Evolutionary conservation across 1,139 yeast species (phyloP), one percentile per base, ranked within the genome.

Genomic region (Candida sp.): DNA sequence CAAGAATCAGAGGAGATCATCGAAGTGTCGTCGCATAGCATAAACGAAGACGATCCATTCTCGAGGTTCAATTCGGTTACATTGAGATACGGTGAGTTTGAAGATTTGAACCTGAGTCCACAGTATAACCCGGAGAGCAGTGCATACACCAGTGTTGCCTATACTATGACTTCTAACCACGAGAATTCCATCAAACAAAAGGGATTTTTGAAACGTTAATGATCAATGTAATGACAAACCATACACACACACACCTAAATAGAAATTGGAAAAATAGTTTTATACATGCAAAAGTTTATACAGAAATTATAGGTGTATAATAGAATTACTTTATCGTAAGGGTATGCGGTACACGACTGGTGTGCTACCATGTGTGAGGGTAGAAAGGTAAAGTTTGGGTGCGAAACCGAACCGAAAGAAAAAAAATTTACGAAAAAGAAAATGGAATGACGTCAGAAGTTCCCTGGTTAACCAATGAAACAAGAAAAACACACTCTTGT

Each of bases 51-150:
- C 48, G 97, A 93, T 68, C 98, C 98, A 12, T 94, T 94, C 69
- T 88, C 85, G 49, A 85, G 85, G 61, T 94, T 94, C 72, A 90
- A 88, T 62, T 92, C 98, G 0, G 91, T 94, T 60, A 90, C 97
- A 3, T 75, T 94, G 62, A 91, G 91, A 62, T 94, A 92, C 65
- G 88, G 81, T 51, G 88, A 83, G 46, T 75, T 71, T 40, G 52
- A 47, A 32, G 59, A 60, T 46, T 62, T 60, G 22, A 68, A 66
- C 30, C 77, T 73, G 41, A 70, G 75, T 48, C 70, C 81, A 1
- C 72, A 80, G 62, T 59, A 58, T 43, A 83, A 80, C 39, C 81
- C 81, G 23, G 86, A 83, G 34, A 79, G 76, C 33, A 79, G 80
- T 32, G 69, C 84, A 7, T 83, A 83, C 60, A 87, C 91, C 3